Conservation (phyloP, 164 flowering plant species). For the Pachysandra terminalis region DNA sequence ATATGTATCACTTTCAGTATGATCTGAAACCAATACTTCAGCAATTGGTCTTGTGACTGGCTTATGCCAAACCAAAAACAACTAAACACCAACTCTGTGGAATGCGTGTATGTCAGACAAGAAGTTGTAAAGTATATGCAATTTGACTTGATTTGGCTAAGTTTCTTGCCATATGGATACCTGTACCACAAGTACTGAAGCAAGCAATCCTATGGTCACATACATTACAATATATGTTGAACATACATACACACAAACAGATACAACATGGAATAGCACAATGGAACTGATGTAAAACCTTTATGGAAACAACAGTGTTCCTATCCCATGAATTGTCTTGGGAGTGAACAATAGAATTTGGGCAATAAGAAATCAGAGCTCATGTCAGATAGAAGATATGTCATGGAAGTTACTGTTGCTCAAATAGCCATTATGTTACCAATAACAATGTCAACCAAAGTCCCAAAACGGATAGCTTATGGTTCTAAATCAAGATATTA, state of each 20-base stretch:
- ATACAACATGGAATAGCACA: background rate
- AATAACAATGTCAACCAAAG: no score
- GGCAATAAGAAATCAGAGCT: background rate
- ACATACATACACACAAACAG: background rate
- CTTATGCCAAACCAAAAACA: background rate
- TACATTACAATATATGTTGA: no score
- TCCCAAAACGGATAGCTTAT: background rate
- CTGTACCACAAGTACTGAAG: background rate
- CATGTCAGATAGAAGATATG: background rate
- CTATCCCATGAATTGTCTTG: background rate
- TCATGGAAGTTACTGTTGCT: background rate
- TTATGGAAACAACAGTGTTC: background rate
- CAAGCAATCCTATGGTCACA: background rate
- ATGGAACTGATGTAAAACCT: background rate
- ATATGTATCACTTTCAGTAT: no score
- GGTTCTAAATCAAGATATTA: background rate
- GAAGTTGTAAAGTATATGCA: no score
- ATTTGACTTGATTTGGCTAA: no score
- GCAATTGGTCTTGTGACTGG: background rate
- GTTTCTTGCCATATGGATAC: background rate
- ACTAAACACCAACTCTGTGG: background rate
- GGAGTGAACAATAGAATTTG: background rate
- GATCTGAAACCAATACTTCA: no score
- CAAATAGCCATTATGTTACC: background rate
- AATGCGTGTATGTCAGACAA: background rate